Evolutionary conservation across 2,329 filamentous ascomycete genomes (phyloP).

Genomic region (Fusarium sp.): DNA sequence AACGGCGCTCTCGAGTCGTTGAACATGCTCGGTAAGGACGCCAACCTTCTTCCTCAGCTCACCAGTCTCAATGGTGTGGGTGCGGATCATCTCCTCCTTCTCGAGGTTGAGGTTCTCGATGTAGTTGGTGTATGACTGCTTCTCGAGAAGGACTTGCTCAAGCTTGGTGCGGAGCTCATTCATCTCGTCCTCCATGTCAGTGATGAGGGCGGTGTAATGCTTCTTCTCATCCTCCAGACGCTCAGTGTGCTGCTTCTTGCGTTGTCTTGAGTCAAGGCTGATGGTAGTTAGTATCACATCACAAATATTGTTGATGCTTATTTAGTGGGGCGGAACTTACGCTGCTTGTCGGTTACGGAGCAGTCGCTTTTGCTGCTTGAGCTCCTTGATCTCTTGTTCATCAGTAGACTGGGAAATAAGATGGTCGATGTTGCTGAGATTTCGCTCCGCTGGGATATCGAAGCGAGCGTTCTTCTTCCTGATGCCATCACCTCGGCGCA

Average conservation of each 20-base stretch:
- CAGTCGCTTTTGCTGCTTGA: slow-evolving; percentile 97
- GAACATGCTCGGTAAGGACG: slow-evolving; percentile 80
- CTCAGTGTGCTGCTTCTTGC: slow-evolving; percentile 98
- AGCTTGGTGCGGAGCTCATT: slow-evolving; percentile 75
- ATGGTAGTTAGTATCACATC: slow-evolving; percentile 32
- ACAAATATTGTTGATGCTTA: slow-evolving; percentile 10
- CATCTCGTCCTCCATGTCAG: slow-evolving; percentile 83
- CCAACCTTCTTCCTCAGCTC: slow-evolving; percentile 94
- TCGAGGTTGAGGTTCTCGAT: slow-evolving; percentile 84
- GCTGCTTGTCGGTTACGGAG: slow-evolving; percentile 96
- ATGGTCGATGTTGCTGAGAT: slow-evolving; percentile 93
- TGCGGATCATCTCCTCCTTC: slow-evolving; percentile 91
- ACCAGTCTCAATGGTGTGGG: slow-evolving; percentile 89
- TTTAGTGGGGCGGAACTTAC: slow-evolving; percentile 67
- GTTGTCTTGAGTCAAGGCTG: slow-evolving; percentile 93
- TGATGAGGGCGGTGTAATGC: slow-evolving; percentile 82
- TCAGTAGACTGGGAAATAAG: slow-evolving; percentile 89
- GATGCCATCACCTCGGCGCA: slow-evolving; percentile 86
- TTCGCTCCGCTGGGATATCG: slow-evolving; percentile 94
- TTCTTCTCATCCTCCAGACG: slow-evolving; percentile 98
- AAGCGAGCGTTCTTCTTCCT: slow-evolving; percentile 99
- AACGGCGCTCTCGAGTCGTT: slow-evolving; percentile 75
- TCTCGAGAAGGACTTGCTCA: slow-evolving; percentile 78
- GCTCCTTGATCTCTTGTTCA: slow-evolving; percentile 94
- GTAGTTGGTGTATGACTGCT: slow-evolving; percentile 80